Evolutionary conservation across 1,284 basidiomycete genomes (phyloP), one percentile per base, ranked within the genome.

Genomic region (Athelia sp.): DNA sequence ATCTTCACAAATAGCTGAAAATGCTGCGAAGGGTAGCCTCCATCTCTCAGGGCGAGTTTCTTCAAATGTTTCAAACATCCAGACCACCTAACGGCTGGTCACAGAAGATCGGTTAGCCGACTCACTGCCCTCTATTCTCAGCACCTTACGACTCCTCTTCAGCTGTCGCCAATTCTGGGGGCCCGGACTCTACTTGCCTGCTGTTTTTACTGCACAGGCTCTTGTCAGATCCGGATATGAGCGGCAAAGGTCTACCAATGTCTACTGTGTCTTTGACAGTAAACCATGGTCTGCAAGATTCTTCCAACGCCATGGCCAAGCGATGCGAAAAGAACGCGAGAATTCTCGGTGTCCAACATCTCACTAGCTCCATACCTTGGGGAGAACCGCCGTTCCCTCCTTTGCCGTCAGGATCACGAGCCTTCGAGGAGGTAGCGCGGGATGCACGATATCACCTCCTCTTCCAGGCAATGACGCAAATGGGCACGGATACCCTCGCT

Each of bases 131-230:
- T 42, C 15, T 36, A 23, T 31, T 45, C 26, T 35, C 19, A 17
- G 10, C n/a, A 2, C 15, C 17, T 0, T 45, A 40, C 1, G 13
- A 18, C 49, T 10, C 17, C 35, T 45, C 46, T 54, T 29, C 52
- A 88, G 88, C 76, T 32, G 75, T 90, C 22, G 88, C 83, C 19
- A 82, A 83, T 59, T 91, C 89, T 17, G 88, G 85, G 11, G 89
- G 89, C 2, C 79, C 87, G 11, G 88, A 91, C 62, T 91, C 88
- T 4, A 81, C 83, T 1, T 87, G 84, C 60, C 71, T 91, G 3
- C 70, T 90, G 10, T 87, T 79, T 58, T 75, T 90, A 10, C 66
- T 90, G 24, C 58, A 75, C 38, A 69, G 67, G 23, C 63, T 74
- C 31, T 53, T 78, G 35, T 58, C 60, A 9, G 58, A 63, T 21